Evolutionary conservation across 2,329 filamentous ascomycete species (phyloP), one percentile per base, ranked within the genome.

Genomic region (Talaromyces sp.): DNA sequence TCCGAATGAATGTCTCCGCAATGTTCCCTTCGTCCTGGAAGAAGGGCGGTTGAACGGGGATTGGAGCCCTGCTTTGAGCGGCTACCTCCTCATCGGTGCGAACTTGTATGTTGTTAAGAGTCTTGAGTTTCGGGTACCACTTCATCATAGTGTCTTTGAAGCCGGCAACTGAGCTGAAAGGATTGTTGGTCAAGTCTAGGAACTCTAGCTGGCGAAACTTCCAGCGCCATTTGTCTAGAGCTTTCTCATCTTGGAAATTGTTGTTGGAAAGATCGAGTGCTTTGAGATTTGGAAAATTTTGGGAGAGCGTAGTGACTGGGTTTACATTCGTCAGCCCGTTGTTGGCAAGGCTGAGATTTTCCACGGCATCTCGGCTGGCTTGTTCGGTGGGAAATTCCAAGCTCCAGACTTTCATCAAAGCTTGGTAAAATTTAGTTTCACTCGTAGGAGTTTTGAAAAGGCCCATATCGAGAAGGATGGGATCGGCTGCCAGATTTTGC

Each of bases 191-290:
- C 61, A 96, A 77, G 61, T 95, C 85, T 2, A 99, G 81, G 54
- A 92, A 92, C 68, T 96, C 86, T 10, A 97, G 81, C 58, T 85
- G 78, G 54, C 81, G 84, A 67, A 97, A 92, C 57, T 89, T 90
- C 68, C 85, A 84, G 60, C 87, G 87, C 91, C 91, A 97, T 33
- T 80, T 82, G 54, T 85, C 82, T 48, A 99, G 73, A 9, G 83
- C 82, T 58, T 85, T 83, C 53, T 91, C 73, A 53, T 83, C 84
- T 59, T 81, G 79, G 65, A 99, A 84, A 40, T 86, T 83, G 74
- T 97, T 97, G 69, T 87, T 84, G 56, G 90, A 94, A 25, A 97
- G 82, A 64, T 97, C 93, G 11, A 99, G 84, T 64, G 96, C 92
- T 70, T 90, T 87, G 60, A 97, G 79, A 61, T 92, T 88, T 0